phyloP scores from a whole-genome alignment of 108 stramenopile genomes.

The Asterionellopsis glacialis region DNA sequence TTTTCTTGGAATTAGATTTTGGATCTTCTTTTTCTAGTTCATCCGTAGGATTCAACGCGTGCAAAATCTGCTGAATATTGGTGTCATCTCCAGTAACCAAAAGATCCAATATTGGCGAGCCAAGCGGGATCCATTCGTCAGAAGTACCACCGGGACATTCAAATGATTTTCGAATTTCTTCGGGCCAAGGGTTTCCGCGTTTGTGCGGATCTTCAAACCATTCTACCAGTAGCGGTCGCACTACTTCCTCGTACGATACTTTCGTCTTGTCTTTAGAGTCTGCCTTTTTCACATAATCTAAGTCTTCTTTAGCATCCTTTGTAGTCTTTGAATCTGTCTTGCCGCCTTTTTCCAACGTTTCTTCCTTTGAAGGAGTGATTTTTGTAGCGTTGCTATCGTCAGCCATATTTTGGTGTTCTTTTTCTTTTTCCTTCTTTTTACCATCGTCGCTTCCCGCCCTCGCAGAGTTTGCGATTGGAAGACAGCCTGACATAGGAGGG shows the following conservation, averaged over 20 bases:
- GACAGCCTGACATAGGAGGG: conserved; percentile 57
- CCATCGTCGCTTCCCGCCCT: too few species aligned
- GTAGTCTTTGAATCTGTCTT: too few species aligned
- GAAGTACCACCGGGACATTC: conserved; percentile 20
- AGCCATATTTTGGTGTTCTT: not conserved
- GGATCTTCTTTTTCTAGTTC: not conserved
- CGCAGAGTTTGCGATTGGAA: conserved; percentile 1
- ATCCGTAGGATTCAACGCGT: conserved; percentile 26
- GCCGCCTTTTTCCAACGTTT: too few species aligned
- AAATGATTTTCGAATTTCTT: conserved; percentile 56
- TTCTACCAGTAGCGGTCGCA: conserved; percentile 58
- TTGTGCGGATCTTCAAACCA: conserved; percentile 74
- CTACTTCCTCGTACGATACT: conserved; percentile 29
- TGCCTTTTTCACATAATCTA: not conserved
- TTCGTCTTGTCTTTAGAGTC: too few species aligned
- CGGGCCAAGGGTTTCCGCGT: conserved; percentile 74
- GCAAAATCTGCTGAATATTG: conserved; percentile 47
- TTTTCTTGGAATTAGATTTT: conserved; percentile 7
- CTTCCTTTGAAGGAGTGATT: not conserved
- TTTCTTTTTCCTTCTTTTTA: too few species aligned
- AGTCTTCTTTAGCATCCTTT: too few species aligned
- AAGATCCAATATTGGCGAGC: conserved; percentile 84
- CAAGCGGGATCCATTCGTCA: conserved; percentile 53
- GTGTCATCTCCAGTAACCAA: conserved; percentile 77
- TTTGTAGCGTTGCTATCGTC: not conserved